Percentiles rank a stretch among this genome's conserved stretches.
phyloP scores from a whole-genome alignment of 2,329 filamentous ascomycete species.

The Talaromyces sp. region DNA sequence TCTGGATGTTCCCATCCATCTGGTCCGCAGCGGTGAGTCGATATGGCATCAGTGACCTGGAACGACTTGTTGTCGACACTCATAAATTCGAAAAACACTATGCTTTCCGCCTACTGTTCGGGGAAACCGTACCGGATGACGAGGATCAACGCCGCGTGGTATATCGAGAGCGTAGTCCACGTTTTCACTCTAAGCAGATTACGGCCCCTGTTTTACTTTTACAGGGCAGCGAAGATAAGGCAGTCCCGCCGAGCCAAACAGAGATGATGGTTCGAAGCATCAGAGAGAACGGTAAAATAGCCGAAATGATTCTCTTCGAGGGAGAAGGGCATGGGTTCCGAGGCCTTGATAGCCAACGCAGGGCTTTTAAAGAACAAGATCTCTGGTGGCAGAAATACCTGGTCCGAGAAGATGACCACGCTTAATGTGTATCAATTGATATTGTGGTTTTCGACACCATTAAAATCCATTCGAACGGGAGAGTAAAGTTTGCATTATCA shows the following conservation, averaged over 20 bases:
- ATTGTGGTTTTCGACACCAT: no score
- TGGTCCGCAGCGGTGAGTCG: conserved; percentile 50
- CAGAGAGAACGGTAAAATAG: background rate
- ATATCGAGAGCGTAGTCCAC: conserved; percentile 46
- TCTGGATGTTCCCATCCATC: conserved; percentile 43
- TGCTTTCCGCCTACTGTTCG: conserved; percentile 42
- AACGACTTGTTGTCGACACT: conserved; percentile 42
- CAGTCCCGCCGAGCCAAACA: conserved; percentile 57
- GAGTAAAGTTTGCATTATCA: background rate
- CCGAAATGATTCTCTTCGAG: background rate
- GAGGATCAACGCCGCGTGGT: conserved; percentile 39
- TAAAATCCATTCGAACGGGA: background rate
- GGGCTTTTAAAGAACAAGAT: background rate
- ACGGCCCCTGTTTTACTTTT: conserved; percentile 51
- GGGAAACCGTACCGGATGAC: conserved; percentile 25
- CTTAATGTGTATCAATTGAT: background rate
- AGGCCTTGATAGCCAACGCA: background rate
- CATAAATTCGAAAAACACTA: conserved; percentile 57
- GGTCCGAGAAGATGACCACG: background rate
- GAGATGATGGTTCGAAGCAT: conserved; percentile 40
- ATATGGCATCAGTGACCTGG: conserved; percentile 51
- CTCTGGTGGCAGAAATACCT: background rate
- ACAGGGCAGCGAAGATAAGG: conserved; percentile 52
- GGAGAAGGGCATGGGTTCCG: conserved; percentile 3
- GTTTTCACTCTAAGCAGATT: conserved; percentile 47